phyloP scores from a whole-genome alignment of 208 protist genomes.

The Wallacemonas sp. region DNA sequence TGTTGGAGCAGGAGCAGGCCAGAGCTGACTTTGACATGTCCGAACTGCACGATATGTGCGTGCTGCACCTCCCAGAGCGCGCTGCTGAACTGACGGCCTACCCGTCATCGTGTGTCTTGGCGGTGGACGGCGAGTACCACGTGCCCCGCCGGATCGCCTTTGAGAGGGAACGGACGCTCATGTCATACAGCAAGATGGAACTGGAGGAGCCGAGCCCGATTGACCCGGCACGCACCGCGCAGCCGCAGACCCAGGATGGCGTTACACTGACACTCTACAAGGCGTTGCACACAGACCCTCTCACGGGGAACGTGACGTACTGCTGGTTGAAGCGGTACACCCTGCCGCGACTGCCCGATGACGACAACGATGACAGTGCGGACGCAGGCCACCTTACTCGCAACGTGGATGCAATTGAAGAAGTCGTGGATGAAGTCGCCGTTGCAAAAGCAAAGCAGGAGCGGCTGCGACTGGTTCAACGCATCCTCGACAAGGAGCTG shows the following conservation, averaged over 20 bases:
- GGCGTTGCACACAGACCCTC: conserved; percentile 52
- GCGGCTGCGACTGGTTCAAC: conserved; percentile 21
- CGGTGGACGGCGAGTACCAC: conserved; percentile 16
- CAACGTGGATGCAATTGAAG: conserved; percentile 2
- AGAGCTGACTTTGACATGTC: conserved; percentile 44
- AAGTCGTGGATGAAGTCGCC: neutral
- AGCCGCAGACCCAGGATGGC: conserved; percentile 3
- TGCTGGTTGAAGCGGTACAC: conserved; percentile 76
- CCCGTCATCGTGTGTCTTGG: conserved; percentile 43
- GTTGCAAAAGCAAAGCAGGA: neutral
- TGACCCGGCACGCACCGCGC: conserved; percentile 24
- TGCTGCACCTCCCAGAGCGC: conserved; percentile 55
- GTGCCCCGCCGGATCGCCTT: conserved; percentile 46
- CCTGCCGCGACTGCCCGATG: conserved; percentile 19
- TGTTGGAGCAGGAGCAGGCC: conserved; percentile 42
- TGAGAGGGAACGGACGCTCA: conserved; percentile 64
- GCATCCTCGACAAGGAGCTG: conserved; percentile 50
- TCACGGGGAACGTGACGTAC: conserved; percentile 47
- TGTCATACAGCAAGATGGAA: conserved; percentile 61
- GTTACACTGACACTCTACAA: conserved; percentile 42
- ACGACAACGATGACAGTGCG: neutral
- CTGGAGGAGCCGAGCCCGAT: conserved; percentile 49
- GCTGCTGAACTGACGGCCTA: conserved; percentile 29
- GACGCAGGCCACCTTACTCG: neutral
- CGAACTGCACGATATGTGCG: conserved; percentile 54